Conservation (phyloP, 75 land plant species). For the Cryptomeria japonica region DNA sequence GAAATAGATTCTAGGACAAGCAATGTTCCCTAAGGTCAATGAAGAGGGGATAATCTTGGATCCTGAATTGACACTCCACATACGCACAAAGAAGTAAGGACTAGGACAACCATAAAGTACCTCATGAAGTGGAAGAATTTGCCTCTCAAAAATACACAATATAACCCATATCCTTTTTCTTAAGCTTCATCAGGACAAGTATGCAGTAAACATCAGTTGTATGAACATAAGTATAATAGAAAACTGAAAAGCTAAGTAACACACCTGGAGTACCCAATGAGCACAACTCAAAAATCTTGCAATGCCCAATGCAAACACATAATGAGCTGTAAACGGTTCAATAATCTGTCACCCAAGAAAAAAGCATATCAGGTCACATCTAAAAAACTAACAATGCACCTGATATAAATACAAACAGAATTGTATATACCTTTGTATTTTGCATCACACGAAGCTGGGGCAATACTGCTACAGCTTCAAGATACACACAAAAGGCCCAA, state of each 20-base stretch:
- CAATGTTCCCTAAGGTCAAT: no score
- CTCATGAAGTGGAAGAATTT: no score
- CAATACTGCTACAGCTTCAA: conserved; percentile 73
- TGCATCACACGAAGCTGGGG: conserved; percentile 88
- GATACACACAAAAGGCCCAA: conserved; percentile 77
- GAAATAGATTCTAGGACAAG: no score
- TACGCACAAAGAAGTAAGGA: no score
- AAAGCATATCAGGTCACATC: background rate
- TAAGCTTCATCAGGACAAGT: background rate
- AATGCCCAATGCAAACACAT: conserved; percentile 78
- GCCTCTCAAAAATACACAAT: background rate
- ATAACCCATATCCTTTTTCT: background rate
- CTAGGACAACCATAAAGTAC: no score
- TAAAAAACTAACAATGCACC: background rate
- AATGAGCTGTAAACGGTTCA: conserved; percentile 81
- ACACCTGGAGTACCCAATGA: conserved; percentile 76
- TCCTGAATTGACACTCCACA: no score
- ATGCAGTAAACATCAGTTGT: background rate
- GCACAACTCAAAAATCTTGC: conserved; percentile 80
- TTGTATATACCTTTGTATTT: conserved; percentile 54
- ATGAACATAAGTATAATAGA: background rate
- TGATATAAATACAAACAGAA: background rate
- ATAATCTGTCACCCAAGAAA: conserved; percentile 45
- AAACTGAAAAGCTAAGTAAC: background rate
- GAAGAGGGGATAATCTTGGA: no score